Base-by-base conservation (phyloP, 2,329 filamentous ascomycete genomes). In the Polytolypa hystricis region DNA sequence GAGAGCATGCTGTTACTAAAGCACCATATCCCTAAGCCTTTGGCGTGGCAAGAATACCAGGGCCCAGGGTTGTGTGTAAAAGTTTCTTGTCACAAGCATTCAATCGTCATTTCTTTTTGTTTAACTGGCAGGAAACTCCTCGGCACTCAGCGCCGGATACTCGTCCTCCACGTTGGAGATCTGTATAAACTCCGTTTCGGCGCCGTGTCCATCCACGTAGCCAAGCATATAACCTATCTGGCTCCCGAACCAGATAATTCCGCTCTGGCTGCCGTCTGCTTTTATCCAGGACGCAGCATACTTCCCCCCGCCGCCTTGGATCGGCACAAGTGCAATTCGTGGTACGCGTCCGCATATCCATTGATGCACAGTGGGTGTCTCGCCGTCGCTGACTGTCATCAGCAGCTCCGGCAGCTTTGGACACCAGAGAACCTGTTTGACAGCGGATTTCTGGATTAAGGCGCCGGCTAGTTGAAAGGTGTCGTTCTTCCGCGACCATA, bases 351-450 rank as follows among this genome's bases (percentile, higher is more conserved):
- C 41, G 28, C 37, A 43, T 35, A 43, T 37, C 44, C 44, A 47
- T 26, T 45, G 42, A 33, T 58, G 53, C 18, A 58, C 50, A 10
- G 47, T 47, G 40, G 54, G 49, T 19, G 55, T 40, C 30, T 46
- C 50, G 43, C 42, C 55, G 20, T 59, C 57, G 18, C 53, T 49
- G 4, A 57, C 55, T 10, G 57, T 59, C 21, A 66, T 54, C 4
- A 66, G 51, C 2, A 65, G 36, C 20, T 62, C 54, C 20, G 48
- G 47, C 3, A 51, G 48, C 3, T 51, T 54, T 26, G 55, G 46
- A 45, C 64, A 57, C 64, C 64, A 67, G 8, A 47, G 42, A 11
- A 63, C 37, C 19, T 64, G 56, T 36, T 56, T 56, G 19, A 66
- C 55, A 3, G 53, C 49, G 26, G 62, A 55, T 30, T 64, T 62